A percentile compares a stretch with the other conserved stretches of the same genome.
Conservation (phyloP, 257 asterid genomes). For the Craterostigma plantagineum region DNA sequence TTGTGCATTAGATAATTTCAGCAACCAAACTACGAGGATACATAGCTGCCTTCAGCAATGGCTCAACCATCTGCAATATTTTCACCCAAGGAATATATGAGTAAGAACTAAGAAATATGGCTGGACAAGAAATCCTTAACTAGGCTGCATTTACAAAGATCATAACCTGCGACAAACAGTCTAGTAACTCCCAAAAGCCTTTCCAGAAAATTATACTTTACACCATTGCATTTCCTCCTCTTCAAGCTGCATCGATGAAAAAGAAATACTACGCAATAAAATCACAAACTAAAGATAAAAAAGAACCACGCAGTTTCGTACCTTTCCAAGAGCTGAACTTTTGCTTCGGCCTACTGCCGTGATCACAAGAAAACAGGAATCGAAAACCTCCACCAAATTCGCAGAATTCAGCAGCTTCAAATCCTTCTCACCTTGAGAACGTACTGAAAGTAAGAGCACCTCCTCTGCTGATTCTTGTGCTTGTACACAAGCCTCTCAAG, state of each 20-base stretch:
- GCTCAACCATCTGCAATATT: constrained; percentile 69
- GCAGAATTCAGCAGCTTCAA: constrained; percentile 57
- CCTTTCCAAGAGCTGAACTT: constrained; percentile 80
- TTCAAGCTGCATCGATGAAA: constrained; percentile 37
- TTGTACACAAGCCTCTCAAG: constrained; percentile 72
- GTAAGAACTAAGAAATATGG: constrained; percentile 1
- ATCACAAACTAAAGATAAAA: too few species aligned
- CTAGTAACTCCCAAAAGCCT: constrained; percentile 73
- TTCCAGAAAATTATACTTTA: constrained; percentile 57
- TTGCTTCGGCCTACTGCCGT: constrained; percentile 72
- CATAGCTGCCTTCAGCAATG: constrained; percentile 70
- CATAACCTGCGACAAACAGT: constrained; percentile 42
- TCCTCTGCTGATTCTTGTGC: constrained; percentile 79
- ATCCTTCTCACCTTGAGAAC: constrained; percentile 81
- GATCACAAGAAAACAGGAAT: constrained; percentile 48
- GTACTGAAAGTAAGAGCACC: constrained; percentile 68
- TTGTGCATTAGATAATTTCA: not conserved
- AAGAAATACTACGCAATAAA: not conserved
- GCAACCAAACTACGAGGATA: constrained; percentile 34
- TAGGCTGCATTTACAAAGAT: too few species aligned
- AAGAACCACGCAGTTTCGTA: constrained; percentile 6
- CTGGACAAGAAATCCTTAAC: not conserved
- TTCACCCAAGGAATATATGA: not conserved
- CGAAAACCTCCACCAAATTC: constrained; percentile 51
- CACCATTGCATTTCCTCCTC: constrained; percentile 37